phyloP scores from a whole-genome alignment of 371 early-diverging fungal genomes.

The Mucor saturninus region DNA sequence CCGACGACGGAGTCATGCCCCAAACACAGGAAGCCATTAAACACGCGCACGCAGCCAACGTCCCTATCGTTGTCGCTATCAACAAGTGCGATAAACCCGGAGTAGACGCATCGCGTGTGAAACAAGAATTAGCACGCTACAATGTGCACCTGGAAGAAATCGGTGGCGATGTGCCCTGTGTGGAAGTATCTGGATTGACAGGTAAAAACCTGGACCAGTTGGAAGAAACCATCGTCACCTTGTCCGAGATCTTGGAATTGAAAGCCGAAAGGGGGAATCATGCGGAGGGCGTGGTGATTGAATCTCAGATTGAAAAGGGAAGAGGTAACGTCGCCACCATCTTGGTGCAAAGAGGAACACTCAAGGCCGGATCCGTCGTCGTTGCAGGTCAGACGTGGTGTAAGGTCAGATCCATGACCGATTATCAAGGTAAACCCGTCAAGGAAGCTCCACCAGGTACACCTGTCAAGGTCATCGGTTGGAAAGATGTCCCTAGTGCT shows the following conservation, averaged over 20 bases:
- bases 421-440: conserved; percentile 75
- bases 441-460: conserved; percentile 86
- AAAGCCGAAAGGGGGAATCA: conserved; percentile 77
- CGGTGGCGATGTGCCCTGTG: conserved; percentile 92
- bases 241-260: conserved; percentile 86
- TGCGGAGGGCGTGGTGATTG: conserved; percentile 88
- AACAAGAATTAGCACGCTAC: conserved; percentile 78
- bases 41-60: conserved; percentile 86
- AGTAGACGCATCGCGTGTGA: conserved; percentile 72
- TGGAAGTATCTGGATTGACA: conserved; percentile 89
- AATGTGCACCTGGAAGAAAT: conserved; percentile 90
- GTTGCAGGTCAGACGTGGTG: conserved; percentile 89
- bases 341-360: conserved; percentile 85
- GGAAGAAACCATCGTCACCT: conserved; percentile 85
- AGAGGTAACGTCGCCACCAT: conserved; percentile 87
- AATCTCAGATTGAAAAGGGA: conserved; percentile 88
- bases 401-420: conserved; percentile 84
- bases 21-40: conserved; percentile 95
- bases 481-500: conserved; percentile 91
- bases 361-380: conserved; percentile 75
- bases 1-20: conserved; percentile 98
- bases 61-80: conserved; percentile 94
- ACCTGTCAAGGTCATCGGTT: conserved; percentile 90
- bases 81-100: conserved; percentile 96
- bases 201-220: conserved; percentile 85